Evolutionary conservation across 345 rosid genomes (phyloP).

Genomic region (Heritiera fomes): DNA sequence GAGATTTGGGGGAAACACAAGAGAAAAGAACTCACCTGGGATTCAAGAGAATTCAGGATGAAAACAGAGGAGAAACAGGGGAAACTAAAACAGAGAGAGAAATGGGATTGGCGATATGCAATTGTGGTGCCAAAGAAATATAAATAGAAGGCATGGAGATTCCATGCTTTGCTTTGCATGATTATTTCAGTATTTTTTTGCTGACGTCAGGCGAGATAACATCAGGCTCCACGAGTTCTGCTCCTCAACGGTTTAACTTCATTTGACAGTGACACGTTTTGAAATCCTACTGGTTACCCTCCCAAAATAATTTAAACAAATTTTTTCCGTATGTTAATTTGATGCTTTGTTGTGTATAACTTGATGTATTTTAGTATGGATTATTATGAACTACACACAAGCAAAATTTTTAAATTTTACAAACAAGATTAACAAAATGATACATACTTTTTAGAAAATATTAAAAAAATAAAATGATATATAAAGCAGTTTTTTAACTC

Average conservation of each 20-base stretch:
- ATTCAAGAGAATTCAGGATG: too few relatives aligned
- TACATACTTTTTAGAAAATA: too few relatives aligned
- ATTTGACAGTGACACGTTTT: background rate
- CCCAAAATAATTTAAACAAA: background rate
- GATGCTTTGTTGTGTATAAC: too few relatives aligned
- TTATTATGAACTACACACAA: too few relatives aligned
- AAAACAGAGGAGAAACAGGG: too few relatives aligned
- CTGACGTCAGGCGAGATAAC: background rate
- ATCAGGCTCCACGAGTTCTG: background rate
- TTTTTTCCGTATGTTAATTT: too few relatives aligned
- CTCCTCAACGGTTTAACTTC: background rate
- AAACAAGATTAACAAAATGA: too few relatives aligned
- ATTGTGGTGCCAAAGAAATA: background rate
- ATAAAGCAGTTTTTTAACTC: too few relatives aligned
- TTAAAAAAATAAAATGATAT: too few relatives aligned
- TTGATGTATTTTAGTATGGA: too few relatives aligned
- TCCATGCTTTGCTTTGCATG: constrained; percentile 9
- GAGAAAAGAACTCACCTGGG: background rate
- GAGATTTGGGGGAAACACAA: too few relatives aligned
- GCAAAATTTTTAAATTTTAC: too few relatives aligned
- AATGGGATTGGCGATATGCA: background rate
- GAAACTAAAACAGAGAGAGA: background rate
- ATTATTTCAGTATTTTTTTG: background rate
- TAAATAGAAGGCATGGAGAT: background rate
- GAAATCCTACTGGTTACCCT: background rate